Evolutionary conservation across 352 stramenopile species (phyloP).

Genomic region (Plasmopara halstedii): DNA sequence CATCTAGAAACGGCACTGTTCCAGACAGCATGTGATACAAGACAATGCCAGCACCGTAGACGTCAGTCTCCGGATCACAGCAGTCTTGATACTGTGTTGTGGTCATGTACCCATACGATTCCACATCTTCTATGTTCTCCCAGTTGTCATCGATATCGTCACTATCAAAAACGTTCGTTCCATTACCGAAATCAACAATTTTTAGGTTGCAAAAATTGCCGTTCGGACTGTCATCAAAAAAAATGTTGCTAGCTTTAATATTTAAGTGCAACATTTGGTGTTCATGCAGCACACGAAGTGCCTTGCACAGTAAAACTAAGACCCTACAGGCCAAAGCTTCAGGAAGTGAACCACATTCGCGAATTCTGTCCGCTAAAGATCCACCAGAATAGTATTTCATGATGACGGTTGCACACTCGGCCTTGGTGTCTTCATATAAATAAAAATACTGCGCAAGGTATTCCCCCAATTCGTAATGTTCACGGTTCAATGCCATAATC

Average conservation of each 20-base stretch:
- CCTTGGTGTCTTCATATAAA: constrained; percentile 49
- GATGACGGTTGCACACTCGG: constrained; percentile 43
- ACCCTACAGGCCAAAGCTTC: constrained; percentile 32
- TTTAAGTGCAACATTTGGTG: constrained; percentile 52
- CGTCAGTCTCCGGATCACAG: constrained; percentile 41
- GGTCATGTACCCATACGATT: constrained; percentile 61
- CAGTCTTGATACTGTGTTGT: constrained; percentile 48
- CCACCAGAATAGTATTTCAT: constrained; percentile 60
- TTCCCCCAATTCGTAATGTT: constrained; percentile 25
- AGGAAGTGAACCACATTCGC: constrained; percentile 18
- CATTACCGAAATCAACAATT: constrained; percentile 63
- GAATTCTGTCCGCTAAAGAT: constrained; percentile 42
- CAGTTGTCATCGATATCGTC: neutral
- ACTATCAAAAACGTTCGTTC: constrained; percentile 8
- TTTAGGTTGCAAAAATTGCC: constrained; percentile 45
- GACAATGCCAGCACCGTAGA: constrained; percentile 55
- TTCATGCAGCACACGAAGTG: constrained; percentile 41
- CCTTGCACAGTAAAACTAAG: constrained; percentile 36
- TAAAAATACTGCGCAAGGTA: constrained; percentile 44
- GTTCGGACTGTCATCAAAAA: constrained; percentile 39
- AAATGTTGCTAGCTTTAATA: constrained; percentile 55
- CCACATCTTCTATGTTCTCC: constrained; percentile 13
- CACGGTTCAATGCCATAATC: constrained; percentile 16
- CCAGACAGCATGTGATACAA: constrained; percentile 58
- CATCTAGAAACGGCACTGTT: constrained; percentile 35